Percentiles rank a stretch among this genome's conserved stretches.
Conservation (phyloP, 1,284 basidiomycete genomes). For the Marasmius sp. region DNA sequence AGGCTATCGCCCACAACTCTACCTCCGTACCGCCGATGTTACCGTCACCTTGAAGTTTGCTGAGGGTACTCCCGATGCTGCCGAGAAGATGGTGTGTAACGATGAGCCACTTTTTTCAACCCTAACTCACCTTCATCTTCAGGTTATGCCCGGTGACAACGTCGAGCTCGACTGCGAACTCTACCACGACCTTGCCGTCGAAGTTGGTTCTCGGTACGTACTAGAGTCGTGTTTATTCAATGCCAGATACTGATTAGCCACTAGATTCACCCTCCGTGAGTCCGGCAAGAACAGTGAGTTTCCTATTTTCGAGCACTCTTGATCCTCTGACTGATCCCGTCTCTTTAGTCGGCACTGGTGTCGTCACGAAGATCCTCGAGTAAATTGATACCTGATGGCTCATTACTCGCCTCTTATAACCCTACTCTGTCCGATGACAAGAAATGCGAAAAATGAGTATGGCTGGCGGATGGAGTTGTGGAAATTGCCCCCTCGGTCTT, state of each 20-base stretch:
- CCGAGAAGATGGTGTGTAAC: slow-evolving; percentile 74
- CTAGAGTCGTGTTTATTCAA: not conserved
- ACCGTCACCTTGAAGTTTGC: slow-evolving; percentile 89
- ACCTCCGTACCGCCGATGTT: slow-evolving; percentile 95
- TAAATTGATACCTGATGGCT: slow-evolving; percentile 16
- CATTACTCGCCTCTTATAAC: not conserved
- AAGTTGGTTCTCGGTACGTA: slow-evolving; percentile 81
- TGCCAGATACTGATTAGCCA: not conserved
- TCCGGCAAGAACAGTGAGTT: slow-evolving; percentile 88
- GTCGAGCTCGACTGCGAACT: slow-evolving; percentile 91
- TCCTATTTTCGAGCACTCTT: not conserved
- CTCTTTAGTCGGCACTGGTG: slow-evolving; percentile 80
- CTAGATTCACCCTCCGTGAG: slow-evolving; percentile 93
- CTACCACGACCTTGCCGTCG: slow-evolving; percentile 88
- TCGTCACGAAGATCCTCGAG: slow-evolving; percentile 82
- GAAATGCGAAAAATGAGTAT: not conserved
- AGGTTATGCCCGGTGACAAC: slow-evolving; percentile 99
- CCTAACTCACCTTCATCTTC: slow-evolving; percentile 14
- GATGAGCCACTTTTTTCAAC: not conserved
- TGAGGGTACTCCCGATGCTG: slow-evolving; percentile 71
- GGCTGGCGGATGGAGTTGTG: not conserved
- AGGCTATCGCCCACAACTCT: slow-evolving; percentile 96
- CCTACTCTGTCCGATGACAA: not conserved
- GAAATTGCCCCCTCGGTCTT: not conserved
- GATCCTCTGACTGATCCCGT: slow-evolving; percentile 3